These are phyloP conservation scores for Bimuria novae-zelandiae DNA, from an alignment of 2,329 filamentous ascomycete genomes.

Conservation along the genomic window DNA sequence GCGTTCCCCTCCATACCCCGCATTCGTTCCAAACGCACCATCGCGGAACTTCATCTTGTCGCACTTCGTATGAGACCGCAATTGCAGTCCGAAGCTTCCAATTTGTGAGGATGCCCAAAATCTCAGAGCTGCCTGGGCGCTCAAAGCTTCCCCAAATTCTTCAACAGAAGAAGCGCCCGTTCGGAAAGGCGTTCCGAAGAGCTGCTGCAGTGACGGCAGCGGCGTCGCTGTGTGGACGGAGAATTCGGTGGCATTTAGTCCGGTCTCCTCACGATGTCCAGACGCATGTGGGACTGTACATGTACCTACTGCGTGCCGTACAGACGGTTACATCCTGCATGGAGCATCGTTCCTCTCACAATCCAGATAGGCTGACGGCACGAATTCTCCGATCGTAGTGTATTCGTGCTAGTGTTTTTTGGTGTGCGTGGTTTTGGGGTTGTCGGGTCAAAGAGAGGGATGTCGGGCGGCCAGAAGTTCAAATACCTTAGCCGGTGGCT, in stretches of 20 bases:
- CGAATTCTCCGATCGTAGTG: too few relatives aligned
- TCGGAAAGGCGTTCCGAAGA: conserved; percentile 14
- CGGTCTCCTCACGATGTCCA: conserved; percentile 13
- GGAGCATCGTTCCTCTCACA: too few relatives aligned
- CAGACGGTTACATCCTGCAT: neutral
- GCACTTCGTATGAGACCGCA: neutral
- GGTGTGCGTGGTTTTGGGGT: too few relatives aligned
- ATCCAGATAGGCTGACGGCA: too few relatives aligned
- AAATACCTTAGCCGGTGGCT: too few relatives aligned
- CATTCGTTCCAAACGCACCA: conserved; percentile 44
- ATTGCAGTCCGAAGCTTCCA: too few relatives aligned
- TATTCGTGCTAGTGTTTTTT: too few relatives aligned
- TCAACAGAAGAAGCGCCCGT: neutral
- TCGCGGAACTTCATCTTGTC: conserved; percentile 64
- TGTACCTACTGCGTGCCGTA: neutral
- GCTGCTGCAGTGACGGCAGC: neutral
- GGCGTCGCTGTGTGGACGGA: conserved; percentile 18
- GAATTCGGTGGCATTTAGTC: conserved; percentile 15
- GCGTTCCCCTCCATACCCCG: neutral
- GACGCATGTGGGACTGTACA: neutral
- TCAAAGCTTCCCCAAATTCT: conserved; percentile 1
- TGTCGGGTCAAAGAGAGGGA: too few relatives aligned
- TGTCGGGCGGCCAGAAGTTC: too few relatives aligned
- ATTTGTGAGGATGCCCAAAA: neutral
- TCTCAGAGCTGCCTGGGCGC: neutral